Percentiles rank a stretch among this genome's conserved stretches.
phyloP scores from a whole-genome alignment of 176 grass and related monocot species.

The Triticum timopheevii region DNA sequence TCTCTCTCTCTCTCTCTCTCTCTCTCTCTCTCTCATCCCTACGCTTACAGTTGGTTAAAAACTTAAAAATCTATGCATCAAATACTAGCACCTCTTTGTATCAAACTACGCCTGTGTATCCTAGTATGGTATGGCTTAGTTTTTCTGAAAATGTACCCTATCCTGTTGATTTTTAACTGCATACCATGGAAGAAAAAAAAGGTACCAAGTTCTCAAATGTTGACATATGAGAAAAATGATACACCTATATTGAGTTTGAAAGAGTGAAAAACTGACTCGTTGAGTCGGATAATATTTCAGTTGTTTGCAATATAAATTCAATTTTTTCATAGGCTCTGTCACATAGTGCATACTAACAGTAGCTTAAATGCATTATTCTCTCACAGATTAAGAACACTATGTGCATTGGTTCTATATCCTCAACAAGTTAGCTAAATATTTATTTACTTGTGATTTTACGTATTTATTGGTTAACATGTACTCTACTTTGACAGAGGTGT shows the following conservation, averaged over 20 bases:
- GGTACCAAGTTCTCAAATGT: background rate
- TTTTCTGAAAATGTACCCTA: background rate
- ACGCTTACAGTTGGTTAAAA: conserved; percentile 19
- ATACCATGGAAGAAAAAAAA: background rate
- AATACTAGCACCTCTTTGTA: background rate
- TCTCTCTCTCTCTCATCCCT: background rate
- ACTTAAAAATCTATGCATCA: background rate
- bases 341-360: background rate
- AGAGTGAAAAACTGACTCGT: background rate
- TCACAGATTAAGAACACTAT: background rate
- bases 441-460: conserved; percentile 14
- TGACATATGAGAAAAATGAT: background rate
- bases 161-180: background rate
- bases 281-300: background rate
- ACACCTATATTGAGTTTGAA: background rate
- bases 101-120: background rate
- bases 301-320: background rate
- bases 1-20: background rate
- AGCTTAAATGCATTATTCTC: conserved; percentile 1
- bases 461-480: conserved; percentile 12
- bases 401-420: background rate
- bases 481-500: background rate
- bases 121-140: background rate
- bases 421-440: background rate
- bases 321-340: background rate